A percentile compares a stretch with the other conserved stretches of the same genome.
phyloP scores from a whole-genome alignment of 78 protist species.

The Chrysochromulina tobinii region DNA sequence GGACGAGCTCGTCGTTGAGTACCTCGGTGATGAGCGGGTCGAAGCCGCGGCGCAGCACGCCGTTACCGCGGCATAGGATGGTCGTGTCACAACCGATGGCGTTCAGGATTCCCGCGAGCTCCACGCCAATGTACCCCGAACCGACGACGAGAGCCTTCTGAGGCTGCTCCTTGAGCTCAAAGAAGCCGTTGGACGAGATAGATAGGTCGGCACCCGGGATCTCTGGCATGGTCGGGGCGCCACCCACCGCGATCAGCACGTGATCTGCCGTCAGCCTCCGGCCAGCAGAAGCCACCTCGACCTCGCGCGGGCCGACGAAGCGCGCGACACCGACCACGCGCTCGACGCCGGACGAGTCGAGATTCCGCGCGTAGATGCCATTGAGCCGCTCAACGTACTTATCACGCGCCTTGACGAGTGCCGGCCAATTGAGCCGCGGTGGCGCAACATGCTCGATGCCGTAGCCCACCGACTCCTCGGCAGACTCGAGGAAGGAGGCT shows the following conservation, averaged over 20 bases:
- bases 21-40: constrained; percentile 56
- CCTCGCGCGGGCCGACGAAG: constrained; percentile 61
- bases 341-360: not conserved
- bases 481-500: constrained; percentile 14
- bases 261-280: constrained; percentile 62
- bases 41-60: constrained; percentile 72
- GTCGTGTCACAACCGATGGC: constrained; percentile 62
- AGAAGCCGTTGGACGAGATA: constrained; percentile 78
- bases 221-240: constrained; percentile 67
- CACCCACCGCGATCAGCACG: constrained; percentile 83
- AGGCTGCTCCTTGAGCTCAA: constrained; percentile 71
- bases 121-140: constrained; percentile 84
- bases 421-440: constrained; percentile 50
- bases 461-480: constrained; percentile 54
- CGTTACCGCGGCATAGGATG: constrained; percentile 61
- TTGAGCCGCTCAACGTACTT: constrained; percentile 78
- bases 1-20: constrained; percentile 57
- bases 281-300: constrained; percentile 64
- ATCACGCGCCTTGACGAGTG: constrained; percentile 62
- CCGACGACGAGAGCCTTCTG: not conserved
- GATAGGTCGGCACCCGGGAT: constrained; percentile 73
- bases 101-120: constrained; percentile 79
- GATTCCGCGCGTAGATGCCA: constrained; percentile 72
- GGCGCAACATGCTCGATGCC: constrained; percentile 58
- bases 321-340: constrained; percentile 60